These are phyloP conservation scores for Cordia subcordata DNA, from an alignment of 257 asterid genomes.

Conservation along the genomic window DNA sequence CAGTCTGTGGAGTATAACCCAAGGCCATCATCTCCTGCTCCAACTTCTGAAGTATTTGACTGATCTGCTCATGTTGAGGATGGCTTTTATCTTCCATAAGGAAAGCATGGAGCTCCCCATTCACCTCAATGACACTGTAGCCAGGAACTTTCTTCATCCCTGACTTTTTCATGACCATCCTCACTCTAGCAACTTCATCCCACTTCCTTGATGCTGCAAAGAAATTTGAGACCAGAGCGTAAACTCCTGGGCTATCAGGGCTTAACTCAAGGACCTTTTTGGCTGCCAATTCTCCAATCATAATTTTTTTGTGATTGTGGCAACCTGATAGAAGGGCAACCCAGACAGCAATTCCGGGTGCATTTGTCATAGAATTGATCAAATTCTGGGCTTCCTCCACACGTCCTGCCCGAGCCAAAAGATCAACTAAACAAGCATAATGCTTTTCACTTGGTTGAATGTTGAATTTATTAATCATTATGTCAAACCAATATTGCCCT, in stretches of 20 bases:
- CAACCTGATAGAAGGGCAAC: slow-evolving; percentile 87
- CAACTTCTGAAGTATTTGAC: slow-evolving; percentile 33
- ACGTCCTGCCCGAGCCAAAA: slow-evolving; percentile 73
- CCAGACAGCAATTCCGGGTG: slow-evolving; percentile 67
- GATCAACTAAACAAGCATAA: slow-evolving; percentile 69
- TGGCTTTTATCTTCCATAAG: slow-evolving; percentile 58
- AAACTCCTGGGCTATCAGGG: slow-evolving; percentile 52
- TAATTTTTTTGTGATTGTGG: slow-evolving; percentile 51
- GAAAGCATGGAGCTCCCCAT: slow-evolving; percentile 57
- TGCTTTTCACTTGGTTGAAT: slow-evolving; percentile 73
- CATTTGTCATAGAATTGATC: slow-evolving; percentile 38
- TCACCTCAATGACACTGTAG: slow-evolving; percentile 51
- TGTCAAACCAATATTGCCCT: slow-evolving; percentile 56
- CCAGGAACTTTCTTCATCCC: slow-evolving; percentile 72
- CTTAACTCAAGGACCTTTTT: slow-evolving; percentile 54
- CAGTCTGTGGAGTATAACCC: slow-evolving; percentile 36
- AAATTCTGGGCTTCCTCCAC: slow-evolving; percentile 57
- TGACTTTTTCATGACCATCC: slow-evolving; percentile 49
- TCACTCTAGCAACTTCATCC: slow-evolving; percentile 58
- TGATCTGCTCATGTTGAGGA: slow-evolving; percentile 41
- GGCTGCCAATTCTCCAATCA: slow-evolving; percentile 59
- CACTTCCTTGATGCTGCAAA: slow-evolving; percentile 69
- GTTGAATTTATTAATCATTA: slow-evolving; percentile 51
- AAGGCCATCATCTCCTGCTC: slow-evolving; percentile 52
- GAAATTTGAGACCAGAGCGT: slow-evolving; percentile 62